A percentile compares a stretch with the other conserved stretches of the same genome.
Evolutionary conservation across 2,329 filamentous ascomycete species (phyloP).

Genomic region (Phialocephala sp.): DNA sequence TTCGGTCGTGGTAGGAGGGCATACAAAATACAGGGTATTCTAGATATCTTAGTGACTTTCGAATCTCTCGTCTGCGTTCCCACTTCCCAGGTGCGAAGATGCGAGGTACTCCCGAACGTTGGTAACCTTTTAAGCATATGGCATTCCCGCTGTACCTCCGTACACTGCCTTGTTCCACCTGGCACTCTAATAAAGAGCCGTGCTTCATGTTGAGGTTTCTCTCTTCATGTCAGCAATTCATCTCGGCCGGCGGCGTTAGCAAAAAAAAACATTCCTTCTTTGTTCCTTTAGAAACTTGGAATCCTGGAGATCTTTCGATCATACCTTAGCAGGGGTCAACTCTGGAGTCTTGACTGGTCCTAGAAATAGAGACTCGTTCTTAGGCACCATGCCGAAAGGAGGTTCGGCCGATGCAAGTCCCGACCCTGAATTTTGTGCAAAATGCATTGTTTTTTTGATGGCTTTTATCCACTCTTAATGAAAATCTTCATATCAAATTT

Average conservation of each 20-base stretch:
- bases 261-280: slow-evolving; percentile 2
- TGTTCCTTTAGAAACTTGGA: slow-evolving; percentile 9
- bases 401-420: slow-evolving; percentile 8
- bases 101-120: slow-evolving; percentile 7
- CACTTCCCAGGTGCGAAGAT: neutral
- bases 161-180: neutral
- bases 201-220: slow-evolving; percentile 14
- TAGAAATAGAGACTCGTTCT: slow-evolving; percentile 16
- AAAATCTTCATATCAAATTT: slow-evolving; percentile 10
- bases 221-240: slow-evolving; percentile 5
- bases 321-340: slow-evolving; percentile 3
- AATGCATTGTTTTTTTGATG: neutral
- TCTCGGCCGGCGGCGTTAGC: neutral
- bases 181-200: neutral
- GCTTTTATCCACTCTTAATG: neutral
- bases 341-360: neutral
- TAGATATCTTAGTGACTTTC: neutral
- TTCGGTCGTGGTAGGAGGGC: slow-evolving; percentile 22
- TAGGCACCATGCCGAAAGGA: slow-evolving; percentile 13
- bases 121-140: slow-evolving; percentile 11
- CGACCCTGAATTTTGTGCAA: neutral
- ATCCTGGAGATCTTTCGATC: slow-evolving; percentile 11
- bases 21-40: slow-evolving; percentile 11
- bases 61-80: too few species aligned
- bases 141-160: neutral